phyloP scores from a whole-genome alignment of 83 land plant species.

The Diphasiastrum complanatum region DNA sequence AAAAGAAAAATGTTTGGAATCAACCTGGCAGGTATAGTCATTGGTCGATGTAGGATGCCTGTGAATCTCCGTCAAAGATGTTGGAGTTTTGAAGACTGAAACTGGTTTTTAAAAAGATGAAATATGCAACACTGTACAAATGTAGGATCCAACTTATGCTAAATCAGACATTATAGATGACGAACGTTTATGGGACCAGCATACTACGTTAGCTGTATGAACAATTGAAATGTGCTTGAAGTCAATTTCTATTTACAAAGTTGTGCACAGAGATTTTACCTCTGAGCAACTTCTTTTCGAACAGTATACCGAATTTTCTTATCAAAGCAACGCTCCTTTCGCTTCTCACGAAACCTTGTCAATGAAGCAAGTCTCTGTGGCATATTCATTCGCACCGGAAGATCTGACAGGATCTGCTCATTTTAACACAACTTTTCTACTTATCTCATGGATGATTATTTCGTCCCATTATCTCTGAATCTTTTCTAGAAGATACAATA shows the following conservation, averaged over 20 bases:
- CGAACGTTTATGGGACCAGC: too few relatives aligned
- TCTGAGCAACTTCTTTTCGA: conserved; percentile 74
- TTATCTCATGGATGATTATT: not conserved
- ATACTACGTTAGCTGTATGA: not conserved
- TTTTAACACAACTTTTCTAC: not conserved
- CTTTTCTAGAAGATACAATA: too few relatives aligned
- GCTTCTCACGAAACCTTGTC: conserved; percentile 74
- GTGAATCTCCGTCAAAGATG: too few relatives aligned
- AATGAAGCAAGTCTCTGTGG: conserved; percentile 79
- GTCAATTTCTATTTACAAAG: not conserved
- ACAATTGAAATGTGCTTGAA: not conserved
- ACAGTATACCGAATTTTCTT: conserved; percentile 79
- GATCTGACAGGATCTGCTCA: conserved; percentile 40
- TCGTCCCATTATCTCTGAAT: too few relatives aligned
- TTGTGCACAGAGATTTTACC: conserved; percentile 35
- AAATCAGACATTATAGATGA: too few relatives aligned
- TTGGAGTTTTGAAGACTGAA: too few relatives aligned
- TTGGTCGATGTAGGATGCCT: too few relatives aligned
- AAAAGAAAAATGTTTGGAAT: too few relatives aligned
- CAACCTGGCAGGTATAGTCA: too few relatives aligned
- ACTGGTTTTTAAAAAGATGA: too few relatives aligned
- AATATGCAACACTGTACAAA: too few relatives aligned
- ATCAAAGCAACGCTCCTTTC: conserved; percentile 79
- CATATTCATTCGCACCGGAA: conserved; percentile 45
- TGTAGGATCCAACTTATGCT: too few relatives aligned